These are phyloP conservation scores for Globisporangium camurandrum DNA, from an alignment of 352 stramenopile species.

Conservation along the genomic window DNA sequence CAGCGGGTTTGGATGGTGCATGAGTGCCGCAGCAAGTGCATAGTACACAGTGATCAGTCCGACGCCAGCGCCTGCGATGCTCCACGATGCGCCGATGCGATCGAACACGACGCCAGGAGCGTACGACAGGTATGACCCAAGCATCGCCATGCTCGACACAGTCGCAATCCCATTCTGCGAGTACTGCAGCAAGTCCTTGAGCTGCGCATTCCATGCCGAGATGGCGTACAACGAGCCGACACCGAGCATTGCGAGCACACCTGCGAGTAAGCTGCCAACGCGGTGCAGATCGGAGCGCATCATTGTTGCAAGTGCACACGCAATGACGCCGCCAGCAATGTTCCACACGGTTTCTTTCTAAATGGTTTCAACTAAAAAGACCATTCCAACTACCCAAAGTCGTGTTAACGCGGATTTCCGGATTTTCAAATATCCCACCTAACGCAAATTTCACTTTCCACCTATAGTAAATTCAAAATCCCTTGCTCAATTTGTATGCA, in stretches of 20 bases:
- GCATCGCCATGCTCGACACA: conserved; percentile 64
- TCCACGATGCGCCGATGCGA: conserved; percentile 47
- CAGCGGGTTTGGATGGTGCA: conserved; percentile 37
- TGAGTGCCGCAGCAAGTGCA: conserved; percentile 36
- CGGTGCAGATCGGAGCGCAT: conserved; percentile 16
- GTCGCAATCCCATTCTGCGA: conserved; percentile 67
- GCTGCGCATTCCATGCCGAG: conserved; percentile 77
- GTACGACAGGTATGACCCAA: conserved; percentile 75
- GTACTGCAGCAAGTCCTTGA: conserved; percentile 68
- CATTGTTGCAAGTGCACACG: no score
- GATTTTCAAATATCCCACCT: no score
- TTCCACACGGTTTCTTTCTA: no score
- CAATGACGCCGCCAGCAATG: no score
- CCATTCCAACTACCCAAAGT: no score
- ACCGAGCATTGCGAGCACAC: conserved; percentile 58
- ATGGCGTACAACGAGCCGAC: conserved; percentile 76
- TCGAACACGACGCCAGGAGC: conserved; percentile 69
- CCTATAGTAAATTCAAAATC: no score
- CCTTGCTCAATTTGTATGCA: no score
- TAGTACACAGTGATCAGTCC: conserved; percentile 30
- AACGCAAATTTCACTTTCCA: no score
- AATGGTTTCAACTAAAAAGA: no score
- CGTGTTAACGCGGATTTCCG: no score
- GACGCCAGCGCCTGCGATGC: conserved; percentile 38
- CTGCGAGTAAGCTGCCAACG: conserved; percentile 40